Evolutionary conservation across 2,329 filamentous ascomycete genomes (phyloP).

Genomic region (Xylaria hypoxylon): DNA sequence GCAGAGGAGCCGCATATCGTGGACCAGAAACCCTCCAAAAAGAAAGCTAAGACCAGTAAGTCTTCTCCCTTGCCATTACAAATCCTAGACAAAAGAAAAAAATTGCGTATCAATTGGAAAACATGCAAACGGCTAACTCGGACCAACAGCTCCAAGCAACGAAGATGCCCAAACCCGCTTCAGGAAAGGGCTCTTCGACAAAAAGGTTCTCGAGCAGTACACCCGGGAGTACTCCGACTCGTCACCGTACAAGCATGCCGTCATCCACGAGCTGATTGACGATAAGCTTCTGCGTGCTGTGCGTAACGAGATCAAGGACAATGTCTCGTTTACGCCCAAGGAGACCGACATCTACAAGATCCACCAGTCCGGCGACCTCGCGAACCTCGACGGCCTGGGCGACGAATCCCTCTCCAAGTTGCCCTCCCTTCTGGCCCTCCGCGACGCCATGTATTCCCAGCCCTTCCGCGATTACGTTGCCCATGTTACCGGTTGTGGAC

Average conservation of each 20-base stretch:
- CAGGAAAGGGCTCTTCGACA: conserved; percentile 73
- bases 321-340: conserved; percentile 96
- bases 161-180: conserved; percentile 70
- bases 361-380: conserved; percentile 96
- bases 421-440: conserved; percentile 89
- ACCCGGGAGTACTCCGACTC: conserved; percentile 72
- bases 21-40: conserved; percentile 60
- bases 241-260: conserved; percentile 87
- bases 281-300: conserved; percentile 85
- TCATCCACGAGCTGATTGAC: conserved; percentile 85
- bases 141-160: conserved; percentile 58
- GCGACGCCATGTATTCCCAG: conserved; percentile 92
- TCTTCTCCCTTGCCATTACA: conserved; percentile 17
- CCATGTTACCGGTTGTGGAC: conserved; percentile 84
- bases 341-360: conserved; percentile 99
- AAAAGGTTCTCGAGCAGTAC: conserved; percentile 68
- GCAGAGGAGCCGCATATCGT: conserved; percentile 61
- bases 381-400: conserved; percentile 94
- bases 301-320: conserved; percentile 86
- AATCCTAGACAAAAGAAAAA: neutral
- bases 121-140: conserved; percentile 26
- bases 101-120: neutral
- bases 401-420: conserved; percentile 86
- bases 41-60: conserved; percentile 62
- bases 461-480: conserved; percentile 91